Percentiles rank a stretch among this genome's conserved stretches.
These are phyloP conservation scores for Coemansia sp. DNA, from an alignment of 192 early-diverging fungal genomes.

Conservation along the genomic window DNA sequence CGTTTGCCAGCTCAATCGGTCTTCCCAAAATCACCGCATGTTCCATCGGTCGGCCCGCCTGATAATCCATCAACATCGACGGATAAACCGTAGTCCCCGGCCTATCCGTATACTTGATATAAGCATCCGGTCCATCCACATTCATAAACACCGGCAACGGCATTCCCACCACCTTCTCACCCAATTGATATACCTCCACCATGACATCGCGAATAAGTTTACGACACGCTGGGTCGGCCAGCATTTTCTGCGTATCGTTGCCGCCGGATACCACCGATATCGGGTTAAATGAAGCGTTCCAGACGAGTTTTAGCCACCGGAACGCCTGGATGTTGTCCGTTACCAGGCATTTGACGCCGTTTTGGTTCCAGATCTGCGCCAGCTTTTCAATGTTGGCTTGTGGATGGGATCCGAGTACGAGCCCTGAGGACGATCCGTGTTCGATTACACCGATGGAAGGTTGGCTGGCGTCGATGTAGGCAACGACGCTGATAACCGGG, in stretches of 20 bases:
- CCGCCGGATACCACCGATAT: conserved; percentile 64
- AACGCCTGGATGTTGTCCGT: conserved; percentile 62
- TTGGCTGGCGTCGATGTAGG: conserved; percentile 69
- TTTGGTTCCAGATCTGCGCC: conserved; percentile 43
- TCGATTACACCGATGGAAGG: conserved; percentile 55
- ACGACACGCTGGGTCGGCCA: conserved; percentile 52
- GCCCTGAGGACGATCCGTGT: conserved; percentile 47
- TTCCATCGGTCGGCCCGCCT: conserved; percentile 56
- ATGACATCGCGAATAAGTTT: conserved; percentile 52
- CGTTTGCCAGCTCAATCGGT: conserved; percentile 51
- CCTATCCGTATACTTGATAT: conserved; percentile 28
- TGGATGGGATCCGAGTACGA: conserved; percentile 43
- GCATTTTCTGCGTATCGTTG: conserved; percentile 59
- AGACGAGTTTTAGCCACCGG: conserved; percentile 74
- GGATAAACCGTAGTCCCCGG: conserved; percentile 37
- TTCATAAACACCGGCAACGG: conserved; percentile 28
- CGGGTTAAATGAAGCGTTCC: conserved; percentile 73
- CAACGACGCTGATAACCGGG: conserved; percentile 62
- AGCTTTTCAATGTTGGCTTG: conserved; percentile 34
- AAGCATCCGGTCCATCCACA: conserved; percentile 32
- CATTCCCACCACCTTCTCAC: conserved; percentile 50
- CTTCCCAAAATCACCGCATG: conserved; percentile 59
- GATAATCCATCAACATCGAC: conserved; percentile 66
- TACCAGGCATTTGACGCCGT: conserved; percentile 41
- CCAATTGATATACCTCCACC: conserved; percentile 60